Conservation (phyloP, 768 basidiomycete genomes). For the Gloeostereum incarnatum region DNA sequence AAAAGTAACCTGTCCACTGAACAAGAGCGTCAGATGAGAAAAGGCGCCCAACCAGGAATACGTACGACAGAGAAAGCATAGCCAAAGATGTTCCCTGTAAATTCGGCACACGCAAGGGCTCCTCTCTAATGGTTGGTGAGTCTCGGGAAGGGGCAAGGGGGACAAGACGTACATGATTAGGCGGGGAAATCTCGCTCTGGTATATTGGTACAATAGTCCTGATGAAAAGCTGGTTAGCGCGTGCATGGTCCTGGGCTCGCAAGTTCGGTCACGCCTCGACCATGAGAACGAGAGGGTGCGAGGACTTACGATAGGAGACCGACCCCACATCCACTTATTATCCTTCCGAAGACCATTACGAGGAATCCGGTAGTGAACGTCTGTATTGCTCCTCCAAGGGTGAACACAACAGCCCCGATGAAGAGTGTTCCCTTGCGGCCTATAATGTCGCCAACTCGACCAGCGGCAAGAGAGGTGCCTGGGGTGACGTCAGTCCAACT, state of each 20-base stretch:
- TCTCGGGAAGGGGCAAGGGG: slow-evolving; percentile 3
- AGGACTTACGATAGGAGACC: slow-evolving; percentile 55
- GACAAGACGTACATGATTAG: slow-evolving; percentile 56
- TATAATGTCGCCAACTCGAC: slow-evolving; percentile 75
- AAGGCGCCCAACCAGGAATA: slow-evolving; percentile 6
- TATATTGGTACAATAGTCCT: slow-evolving; percentile 93
- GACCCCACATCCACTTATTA: slow-evolving; percentile 47
- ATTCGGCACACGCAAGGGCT: slow-evolving; percentile 89
- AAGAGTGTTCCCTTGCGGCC: slow-evolving; percentile 83
- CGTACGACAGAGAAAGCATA: slow-evolving; percentile 86
- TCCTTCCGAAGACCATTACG: slow-evolving; percentile 39
- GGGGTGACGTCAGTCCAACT: neutral
- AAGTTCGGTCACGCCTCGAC: no score
- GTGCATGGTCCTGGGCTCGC: no score
- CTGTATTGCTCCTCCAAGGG: slow-evolving; percentile 84
- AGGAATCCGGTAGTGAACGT: slow-evolving; percentile 71
- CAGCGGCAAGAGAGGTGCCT: slow-evolving; percentile 89
- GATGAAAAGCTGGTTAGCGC: neutral
- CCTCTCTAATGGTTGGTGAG: slow-evolving; percentile 24
- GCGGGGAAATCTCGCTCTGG: slow-evolving; percentile 93
- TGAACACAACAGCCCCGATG: slow-evolving; percentile 75
- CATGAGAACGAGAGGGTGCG: neutral
- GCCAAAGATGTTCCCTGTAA: slow-evolving; percentile 87
- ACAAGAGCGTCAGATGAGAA: neutral
- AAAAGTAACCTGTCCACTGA: slow-evolving; percentile 93